Evolutionary conservation across 1,139 yeast species (phyloP), one percentile per base, ranked within the genome.

Genomic region (Candida sp.): DNA sequence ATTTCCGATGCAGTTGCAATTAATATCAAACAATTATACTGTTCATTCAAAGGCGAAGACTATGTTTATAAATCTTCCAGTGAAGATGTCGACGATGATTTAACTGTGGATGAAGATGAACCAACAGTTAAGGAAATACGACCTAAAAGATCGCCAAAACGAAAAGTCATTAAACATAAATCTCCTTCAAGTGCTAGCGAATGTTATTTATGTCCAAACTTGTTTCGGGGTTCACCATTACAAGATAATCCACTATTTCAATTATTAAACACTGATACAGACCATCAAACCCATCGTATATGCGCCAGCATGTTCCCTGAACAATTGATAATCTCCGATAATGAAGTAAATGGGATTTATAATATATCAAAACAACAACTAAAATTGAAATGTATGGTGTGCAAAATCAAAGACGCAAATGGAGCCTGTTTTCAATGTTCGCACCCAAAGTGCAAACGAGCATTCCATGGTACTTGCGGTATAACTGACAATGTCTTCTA

Each of bases 1-100:
- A 78, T 87, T 21, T 62, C 72, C 21, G 95, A 88, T 58, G 76
- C 95, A 2, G 96, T 88, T 3, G 88, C 82, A 0, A 84, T 88
- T 36, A 80, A 88, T 60, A 82, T 85, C 7, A 68, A 64, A 27
- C 79, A 73, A 48, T 61, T 74, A 32, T 59, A 57, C 41, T 61
- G 73, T 53, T 63, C 57, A 38, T 72, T 54, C 48, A 58, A 65
- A 38, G 75, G 74, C 1, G 54, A 62, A 4, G 67, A 68, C 0
- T 68, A 68, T 44, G 57, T 51, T 25, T 37, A 37, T 11, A 25
- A 37, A 29, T 37, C 39, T 9, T 12, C 22, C 9, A 37, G 39
- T 37, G 38, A 42, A 29, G 35, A 21, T 5, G 44, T 39, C 15
- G 32, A 36, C 9, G 43, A 35, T 15, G 36, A 33, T 9, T 33